Evolutionary conservation across 208 protist species (phyloP).

Genomic region (Wallacemonas collosoma): DNA sequence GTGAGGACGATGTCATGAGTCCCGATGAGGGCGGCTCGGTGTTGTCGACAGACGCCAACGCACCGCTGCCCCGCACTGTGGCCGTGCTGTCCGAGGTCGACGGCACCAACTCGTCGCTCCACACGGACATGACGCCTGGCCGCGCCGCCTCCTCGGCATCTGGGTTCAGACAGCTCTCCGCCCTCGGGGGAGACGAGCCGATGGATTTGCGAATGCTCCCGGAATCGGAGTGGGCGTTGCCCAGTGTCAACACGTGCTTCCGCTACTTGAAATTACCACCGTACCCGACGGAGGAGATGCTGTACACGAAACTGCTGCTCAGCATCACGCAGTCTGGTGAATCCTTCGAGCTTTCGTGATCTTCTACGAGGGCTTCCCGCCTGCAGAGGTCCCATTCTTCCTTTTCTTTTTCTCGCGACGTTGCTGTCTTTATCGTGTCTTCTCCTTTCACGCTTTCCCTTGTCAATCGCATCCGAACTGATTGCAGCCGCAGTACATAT

Average conservation of each 20-base stretch:
- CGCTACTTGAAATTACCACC: slow-evolving; percentile 90
- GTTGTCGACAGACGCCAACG: neutral
- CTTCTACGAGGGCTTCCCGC: neutral
- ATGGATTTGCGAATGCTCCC: slow-evolving; percentile 9
- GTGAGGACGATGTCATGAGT: neutral
- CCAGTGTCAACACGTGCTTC: slow-evolving; percentile 93
- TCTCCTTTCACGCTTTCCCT: neutral
- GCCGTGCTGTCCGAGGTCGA: slow-evolving; percentile 11
- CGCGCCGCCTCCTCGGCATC: neutral
- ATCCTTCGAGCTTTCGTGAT: slow-evolving; percentile 86
- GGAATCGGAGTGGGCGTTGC: slow-evolving; percentile 77
- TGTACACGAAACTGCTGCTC: slow-evolving; percentile 83
- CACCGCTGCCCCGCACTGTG: slow-evolving; percentile 4
- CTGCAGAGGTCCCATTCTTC: neutral
- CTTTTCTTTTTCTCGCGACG: slow-evolving; percentile 7
- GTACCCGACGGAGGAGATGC: slow-evolving; percentile 83
- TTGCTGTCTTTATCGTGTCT: slow-evolving; percentile 10
- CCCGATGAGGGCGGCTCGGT: neutral
- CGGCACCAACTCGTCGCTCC: neutral
- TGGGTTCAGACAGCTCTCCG: neutral
- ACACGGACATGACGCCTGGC: neutral
- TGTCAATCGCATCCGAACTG: too few species aligned
- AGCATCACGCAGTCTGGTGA: slow-evolving; percentile 82
- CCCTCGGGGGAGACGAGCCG: neutral
- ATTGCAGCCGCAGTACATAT: too few species aligned